Evolutionary conservation across 306 rosid genomes (phyloP).

Genomic region (Cyamopsis tetragonoloba): DNA sequence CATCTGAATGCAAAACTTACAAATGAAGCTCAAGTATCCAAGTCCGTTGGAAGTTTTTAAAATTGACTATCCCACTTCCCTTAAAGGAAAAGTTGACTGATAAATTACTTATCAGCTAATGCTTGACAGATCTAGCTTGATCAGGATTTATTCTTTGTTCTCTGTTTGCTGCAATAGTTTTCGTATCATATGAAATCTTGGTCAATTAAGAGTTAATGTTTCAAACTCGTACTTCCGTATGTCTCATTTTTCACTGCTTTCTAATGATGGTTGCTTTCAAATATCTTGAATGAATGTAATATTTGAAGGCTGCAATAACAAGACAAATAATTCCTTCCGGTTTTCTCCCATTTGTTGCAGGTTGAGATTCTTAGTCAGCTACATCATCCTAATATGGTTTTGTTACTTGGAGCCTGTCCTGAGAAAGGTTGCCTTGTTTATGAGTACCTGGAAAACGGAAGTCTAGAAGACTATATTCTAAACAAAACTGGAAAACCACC

Average conservation of each 20-base stretch:
- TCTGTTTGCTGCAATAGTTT: not conserved
- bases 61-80: not conserved
- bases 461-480: conserved; percentile 65
- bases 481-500: conserved; percentile 46
- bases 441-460: conserved; percentile 89
- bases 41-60: not conserved
- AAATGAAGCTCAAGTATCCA: conserved; percentile 14
- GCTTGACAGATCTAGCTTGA: conserved; percentile 13
- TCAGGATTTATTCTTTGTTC: not conserved
- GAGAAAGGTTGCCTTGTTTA: conserved; percentile 81
- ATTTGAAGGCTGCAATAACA: conserved; percentile 18
- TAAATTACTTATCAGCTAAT: conserved; percentile 12
- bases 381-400: conserved; percentile 81
- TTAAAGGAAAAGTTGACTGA: not conserved
- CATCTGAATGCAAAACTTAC: conserved; percentile 12
- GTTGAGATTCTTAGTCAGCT: conserved; percentile 90
- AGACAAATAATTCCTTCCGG: conserved; percentile 4
- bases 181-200: conserved; percentile 8
- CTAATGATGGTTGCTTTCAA: not conserved
- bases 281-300: conserved; percentile 11
- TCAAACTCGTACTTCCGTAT: not conserved
- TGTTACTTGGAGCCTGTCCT: conserved; percentile 96
- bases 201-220: conserved; percentile 11
- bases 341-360: conserved; percentile 44
- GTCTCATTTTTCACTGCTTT: conserved; percentile 10